Evolutionary conservation across 1,284 basidiomycete species (phyloP).

Genomic region (Mixia osmundae): DNA sequence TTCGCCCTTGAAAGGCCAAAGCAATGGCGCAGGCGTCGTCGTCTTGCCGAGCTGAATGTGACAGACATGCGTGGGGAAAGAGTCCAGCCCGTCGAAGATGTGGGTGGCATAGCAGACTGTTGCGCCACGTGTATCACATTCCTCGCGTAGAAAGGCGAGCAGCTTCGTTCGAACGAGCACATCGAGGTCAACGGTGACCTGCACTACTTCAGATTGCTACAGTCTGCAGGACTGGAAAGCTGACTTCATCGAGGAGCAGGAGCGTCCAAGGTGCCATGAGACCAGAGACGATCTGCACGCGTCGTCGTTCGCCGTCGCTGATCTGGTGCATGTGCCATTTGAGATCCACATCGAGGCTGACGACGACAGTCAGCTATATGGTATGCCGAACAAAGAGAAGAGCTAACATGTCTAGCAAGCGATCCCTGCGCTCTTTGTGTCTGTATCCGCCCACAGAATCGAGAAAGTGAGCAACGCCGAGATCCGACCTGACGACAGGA

Average conservation of each 20-base stretch:
- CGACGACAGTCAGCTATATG: not conserved
- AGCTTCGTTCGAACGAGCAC: constrained; percentile 83
- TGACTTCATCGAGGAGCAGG: no score
- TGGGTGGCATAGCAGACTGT: constrained; percentile 92
- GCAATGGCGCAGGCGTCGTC: constrained; percentile 34
- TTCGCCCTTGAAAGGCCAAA: constrained; percentile 34
- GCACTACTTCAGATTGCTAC: no score
- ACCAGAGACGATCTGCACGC: constrained; percentile 90
- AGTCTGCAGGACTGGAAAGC: no score
- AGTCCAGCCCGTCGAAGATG: constrained; percentile 70
- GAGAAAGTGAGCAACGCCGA: constrained; percentile 66
- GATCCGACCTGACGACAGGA: constrained; percentile 84
- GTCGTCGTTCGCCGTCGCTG: constrained; percentile 79
- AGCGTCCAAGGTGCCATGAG: constrained; percentile 81
- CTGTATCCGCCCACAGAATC: constrained; percentile 90
- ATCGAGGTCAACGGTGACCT: constrained; percentile 97
- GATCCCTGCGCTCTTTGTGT: constrained; percentile 67
- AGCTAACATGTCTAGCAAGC: constrained; percentile 54
- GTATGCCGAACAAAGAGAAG: not conserved
- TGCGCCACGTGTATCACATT: constrained; percentile 55
- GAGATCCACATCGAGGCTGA: constrained; percentile 37
- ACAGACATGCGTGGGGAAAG: constrained; percentile 69
- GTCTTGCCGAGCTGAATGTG: constrained; percentile 67
- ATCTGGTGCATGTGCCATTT: constrained; percentile 47
- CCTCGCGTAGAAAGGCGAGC: constrained; percentile 60